These are phyloP conservation scores for Chaetomiaceae sp. DNA, from an alignment of 2,329 filamentous ascomycete genomes.

Conservation along the genomic window DNA sequence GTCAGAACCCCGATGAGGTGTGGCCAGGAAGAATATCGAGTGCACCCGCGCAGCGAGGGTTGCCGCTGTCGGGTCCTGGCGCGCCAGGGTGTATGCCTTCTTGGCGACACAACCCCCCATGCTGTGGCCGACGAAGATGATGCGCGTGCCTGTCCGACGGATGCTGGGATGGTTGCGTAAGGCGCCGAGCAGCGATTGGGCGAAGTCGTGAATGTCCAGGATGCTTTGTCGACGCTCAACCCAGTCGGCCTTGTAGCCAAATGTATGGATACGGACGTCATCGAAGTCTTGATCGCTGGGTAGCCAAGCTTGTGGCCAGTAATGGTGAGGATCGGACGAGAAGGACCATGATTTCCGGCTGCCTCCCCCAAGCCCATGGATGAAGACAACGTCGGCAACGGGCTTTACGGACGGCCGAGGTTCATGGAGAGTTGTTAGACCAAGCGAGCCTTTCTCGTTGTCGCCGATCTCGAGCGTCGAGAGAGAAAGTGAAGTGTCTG, in stretches of 20 bases:
- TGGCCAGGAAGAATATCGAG: constrained; percentile 38
- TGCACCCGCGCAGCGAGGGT: constrained; percentile 29
- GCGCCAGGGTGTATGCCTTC: constrained; percentile 34
- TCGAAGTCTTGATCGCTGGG: constrained; percentile 30
- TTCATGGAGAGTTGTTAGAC: constrained; percentile 20
- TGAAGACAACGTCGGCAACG: constrained; percentile 33
- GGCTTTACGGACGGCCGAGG: constrained; percentile 1
- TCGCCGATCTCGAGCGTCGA: background rate
- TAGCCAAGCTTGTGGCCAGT: constrained; percentile 36
- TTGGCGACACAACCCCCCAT: constrained; percentile 42
- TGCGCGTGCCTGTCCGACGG: constrained; percentile 27
- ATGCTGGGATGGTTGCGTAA: constrained; percentile 29
- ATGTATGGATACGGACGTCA: constrained; percentile 32
- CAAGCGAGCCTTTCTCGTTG: constrained; percentile 19
- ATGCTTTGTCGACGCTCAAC: constrained; percentile 20
- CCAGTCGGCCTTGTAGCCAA: constrained; percentile 35
- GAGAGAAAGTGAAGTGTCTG: too few relatives aligned
- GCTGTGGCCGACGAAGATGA: constrained; percentile 42
- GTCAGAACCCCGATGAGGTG: constrained; percentile 39
- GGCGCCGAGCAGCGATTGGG: constrained; percentile 30
- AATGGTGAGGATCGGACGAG: constrained; percentile 26
- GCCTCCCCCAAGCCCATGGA: constrained; percentile 38
- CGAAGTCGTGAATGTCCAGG: constrained; percentile 33
- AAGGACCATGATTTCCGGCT: constrained; percentile 35
- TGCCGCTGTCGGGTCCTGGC: constrained; percentile 29